phyloP scores from a whole-genome alignment of 352 stramenopile genomes.

The Albugo candida region DNA sequence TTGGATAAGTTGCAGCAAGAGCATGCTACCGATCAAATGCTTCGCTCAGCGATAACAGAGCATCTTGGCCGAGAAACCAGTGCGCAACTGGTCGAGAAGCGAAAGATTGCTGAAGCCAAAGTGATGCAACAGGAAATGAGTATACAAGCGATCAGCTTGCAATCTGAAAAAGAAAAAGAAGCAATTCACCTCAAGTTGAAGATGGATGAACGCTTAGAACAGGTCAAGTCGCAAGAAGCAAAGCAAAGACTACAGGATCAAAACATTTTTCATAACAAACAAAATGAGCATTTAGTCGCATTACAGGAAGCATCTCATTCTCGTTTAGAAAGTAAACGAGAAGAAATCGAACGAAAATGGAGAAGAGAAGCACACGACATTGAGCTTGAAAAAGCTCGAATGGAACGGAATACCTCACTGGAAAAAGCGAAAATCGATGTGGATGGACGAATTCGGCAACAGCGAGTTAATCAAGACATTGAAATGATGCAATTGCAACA shows the following conservation, averaged over 20 bases:
- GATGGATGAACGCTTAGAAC: constrained; percentile 27
- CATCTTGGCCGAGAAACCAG: constrained; percentile 47
- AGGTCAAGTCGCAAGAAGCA: constrained; percentile 26
- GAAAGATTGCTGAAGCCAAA: constrained; percentile 30
- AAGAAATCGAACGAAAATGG: constrained; percentile 37
- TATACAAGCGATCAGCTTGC: constrained; percentile 19
- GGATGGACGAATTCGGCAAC: constrained; percentile 40
- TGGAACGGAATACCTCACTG: constrained; percentile 40
- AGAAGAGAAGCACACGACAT: constrained; percentile 29
- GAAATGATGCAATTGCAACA: constrained; percentile 41
- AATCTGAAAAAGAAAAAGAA: constrained; percentile 29
- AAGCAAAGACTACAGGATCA: constrained; percentile 24
- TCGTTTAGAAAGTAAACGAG: constrained; percentile 27
- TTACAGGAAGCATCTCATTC: constrained; percentile 39
- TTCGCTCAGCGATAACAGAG: constrained; percentile 19
- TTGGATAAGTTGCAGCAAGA: constrained; percentile 11
- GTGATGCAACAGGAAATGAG: constrained; percentile 13
- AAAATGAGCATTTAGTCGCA: constrained; percentile 36
- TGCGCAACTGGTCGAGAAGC: constrained; percentile 34
- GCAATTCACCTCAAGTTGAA: constrained; percentile 21
- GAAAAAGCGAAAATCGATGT: constrained; percentile 41
- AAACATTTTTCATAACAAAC: constrained; percentile 16
- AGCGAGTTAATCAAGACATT: constrained; percentile 51
- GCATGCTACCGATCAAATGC: constrained; percentile 2
- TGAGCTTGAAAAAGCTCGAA: constrained; percentile 22